Evolutionary conservation across 768 basidiomycete species (phyloP).

Genomic region (Phaeotremella fagi): DNA sequence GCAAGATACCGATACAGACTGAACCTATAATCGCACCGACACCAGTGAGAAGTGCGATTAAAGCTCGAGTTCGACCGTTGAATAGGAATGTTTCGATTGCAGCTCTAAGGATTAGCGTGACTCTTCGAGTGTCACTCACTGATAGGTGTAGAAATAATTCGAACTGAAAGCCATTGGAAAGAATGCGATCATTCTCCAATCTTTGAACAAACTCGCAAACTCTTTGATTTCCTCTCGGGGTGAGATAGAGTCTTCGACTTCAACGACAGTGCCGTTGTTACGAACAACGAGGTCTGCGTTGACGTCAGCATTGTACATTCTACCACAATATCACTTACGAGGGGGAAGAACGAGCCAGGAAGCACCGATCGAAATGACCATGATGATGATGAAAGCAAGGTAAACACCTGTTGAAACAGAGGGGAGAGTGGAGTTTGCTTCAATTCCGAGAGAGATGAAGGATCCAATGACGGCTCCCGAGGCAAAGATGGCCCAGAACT

Average conservation of each 20-base stretch:
- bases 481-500: conserved; percentile 71
- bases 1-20: conserved; percentile 50
- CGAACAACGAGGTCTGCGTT: conserved; percentile 50
- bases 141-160: conserved; percentile 54
- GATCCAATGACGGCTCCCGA: conserved; percentile 63
- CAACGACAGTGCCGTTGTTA: conserved; percentile 51
- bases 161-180: conserved; percentile 53
- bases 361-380: conserved; percentile 51
- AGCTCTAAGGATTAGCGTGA: conserved; percentile 18
- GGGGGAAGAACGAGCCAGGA: conserved; percentile 50
- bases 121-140: conserved; percentile 5
- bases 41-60: conserved; percentile 50
- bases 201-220: conserved; percentile 48
- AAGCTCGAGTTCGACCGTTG: conserved; percentile 53
- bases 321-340: no score
- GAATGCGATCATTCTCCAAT: conserved; percentile 51
- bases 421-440: conserved; percentile 50
- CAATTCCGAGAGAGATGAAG: conserved; percentile 33
- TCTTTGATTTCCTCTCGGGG: conserved; percentile 29
- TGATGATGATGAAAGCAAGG: conserved; percentile 53
- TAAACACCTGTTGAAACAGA: conserved; percentile 48
- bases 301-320: no score
- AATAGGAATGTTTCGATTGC: conserved; percentile 51
- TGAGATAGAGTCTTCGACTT: conserved; percentile 45
- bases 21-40: conserved; percentile 53